Conservation (phyloP, 352 stramenopile species). For the Globisporangium paddicum region DNA sequence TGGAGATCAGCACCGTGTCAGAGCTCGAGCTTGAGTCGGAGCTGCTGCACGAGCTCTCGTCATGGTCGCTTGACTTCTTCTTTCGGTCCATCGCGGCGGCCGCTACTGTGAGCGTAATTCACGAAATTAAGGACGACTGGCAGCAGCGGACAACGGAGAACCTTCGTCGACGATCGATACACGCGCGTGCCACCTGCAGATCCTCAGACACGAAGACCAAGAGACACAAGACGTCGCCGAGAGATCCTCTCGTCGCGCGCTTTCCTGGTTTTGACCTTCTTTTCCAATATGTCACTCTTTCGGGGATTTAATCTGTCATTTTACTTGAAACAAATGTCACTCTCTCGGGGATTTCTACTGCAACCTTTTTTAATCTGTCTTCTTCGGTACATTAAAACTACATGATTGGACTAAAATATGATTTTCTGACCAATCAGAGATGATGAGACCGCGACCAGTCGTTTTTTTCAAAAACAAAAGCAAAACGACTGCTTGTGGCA, state of each 20-base stretch:
- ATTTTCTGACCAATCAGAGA: neutral
- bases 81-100: slow-evolving; percentile 8
- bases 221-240: neutral
- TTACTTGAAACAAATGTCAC: too few relatives aligned
- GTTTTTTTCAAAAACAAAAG: slow-evolving; percentile 2
- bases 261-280: too few relatives aligned
- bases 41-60: slow-evolving; percentile 42
- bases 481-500: neutral
- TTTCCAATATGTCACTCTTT: slow-evolving; percentile 1
- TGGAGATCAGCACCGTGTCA: slow-evolving; percentile 72
- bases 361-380: slow-evolving; percentile 2
- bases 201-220: neutral
- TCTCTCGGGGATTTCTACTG: neutral
- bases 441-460: slow-evolving; percentile 4
- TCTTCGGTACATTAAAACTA: neutral
- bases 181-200: neutral
- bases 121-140: neutral
- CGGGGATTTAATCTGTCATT: neutral
- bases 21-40: slow-evolving; percentile 61
- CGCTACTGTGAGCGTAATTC: neutral
- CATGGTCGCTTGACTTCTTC: slow-evolving; percentile 3
- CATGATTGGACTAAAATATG: neutral
- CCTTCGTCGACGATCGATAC: neutral
- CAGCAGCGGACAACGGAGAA: too few relatives aligned
- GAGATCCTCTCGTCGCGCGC: neutral